Evolutionary conservation across 2,329 filamentous ascomycete species (phyloP).

Genomic region (Trichoderma polysporum): DNA sequence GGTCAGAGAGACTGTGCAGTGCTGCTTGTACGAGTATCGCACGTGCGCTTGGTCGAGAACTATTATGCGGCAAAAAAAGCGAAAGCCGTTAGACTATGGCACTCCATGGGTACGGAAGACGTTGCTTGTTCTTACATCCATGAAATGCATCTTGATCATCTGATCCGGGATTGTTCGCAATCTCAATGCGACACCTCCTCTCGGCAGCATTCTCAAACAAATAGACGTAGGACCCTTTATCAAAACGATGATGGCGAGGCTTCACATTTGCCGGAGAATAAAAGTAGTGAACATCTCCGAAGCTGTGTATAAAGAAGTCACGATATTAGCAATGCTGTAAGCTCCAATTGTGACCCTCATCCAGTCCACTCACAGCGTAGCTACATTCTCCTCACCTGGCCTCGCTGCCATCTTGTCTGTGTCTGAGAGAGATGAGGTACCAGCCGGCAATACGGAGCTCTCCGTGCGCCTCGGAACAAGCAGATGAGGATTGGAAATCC

Average conservation of each 20-base stretch:
- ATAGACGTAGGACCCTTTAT: constrained; percentile 77
- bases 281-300: constrained; percentile 77
- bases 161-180: constrained; percentile 72
- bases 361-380: constrained; percentile 50
- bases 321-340: neutral
- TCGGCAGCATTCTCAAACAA: constrained; percentile 71
- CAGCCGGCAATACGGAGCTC: neutral
- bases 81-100: constrained; percentile 24
- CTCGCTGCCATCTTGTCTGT: constrained; percentile 43
- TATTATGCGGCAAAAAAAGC: constrained; percentile 42
- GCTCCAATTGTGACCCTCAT: neutral
- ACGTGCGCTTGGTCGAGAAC: constrained; percentile 65
- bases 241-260: constrained; percentile 77
- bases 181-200: constrained; percentile 67
- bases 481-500: constrained; percentile 7
- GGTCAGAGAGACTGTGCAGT: constrained; percentile 66
- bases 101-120: neutral
- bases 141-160: constrained; percentile 78
- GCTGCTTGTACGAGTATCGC: constrained; percentile 72
- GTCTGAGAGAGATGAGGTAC: neutral
- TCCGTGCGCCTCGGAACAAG: neutral
- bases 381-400: constrained; percentile 52
- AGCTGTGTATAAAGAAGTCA: constrained; percentile 48
- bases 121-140: constrained; percentile 57
- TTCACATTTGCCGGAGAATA: constrained; percentile 65